Base-by-base conservation (phyloP, 768 basidiomycete genomes). In the Auricularia heimuer region DNA sequence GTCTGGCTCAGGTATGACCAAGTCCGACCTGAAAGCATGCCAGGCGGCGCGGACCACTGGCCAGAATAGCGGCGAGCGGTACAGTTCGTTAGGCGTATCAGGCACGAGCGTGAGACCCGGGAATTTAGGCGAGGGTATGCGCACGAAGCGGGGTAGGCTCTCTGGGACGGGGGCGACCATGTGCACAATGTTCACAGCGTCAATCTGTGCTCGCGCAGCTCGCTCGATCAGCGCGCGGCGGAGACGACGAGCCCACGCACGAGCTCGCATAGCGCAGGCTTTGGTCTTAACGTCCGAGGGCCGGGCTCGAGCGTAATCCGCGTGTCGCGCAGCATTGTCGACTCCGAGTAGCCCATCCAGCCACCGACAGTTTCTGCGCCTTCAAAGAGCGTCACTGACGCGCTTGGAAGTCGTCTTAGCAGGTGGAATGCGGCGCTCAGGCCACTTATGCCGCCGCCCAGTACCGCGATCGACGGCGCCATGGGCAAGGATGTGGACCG, bases 361-460 rank as follows among this genome's bases (percentile, higher is more conserved):
- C 96, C 96, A 12, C 96, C 96, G 3, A 89, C 73, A 2, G 84
- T 78, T 1, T 74, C 61, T 7, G 83, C 75, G 67, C 79, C 83
- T 69, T 98, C 94, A 34, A 95, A 68, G 12, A 98, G 70, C 1
- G 85, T 82, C 65, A 97, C 83, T 8, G 75, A 77, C 0, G 82
- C 69, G 10, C 73, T 68, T 0, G 89, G 87, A 68, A 89, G 88
- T 4, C 82, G 80, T 63, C 86, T 77, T 10, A 89, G 78, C 7
- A 93, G 83, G 73, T 92, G 83, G 73, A 87, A 92, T 3, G 93
- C 89, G 16, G 90, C 82, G 0, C 90, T 87, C 11, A 95, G 82
- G 16, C 94, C 94, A 0, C 89, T 82, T 37, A 95, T 77, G 7
- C 93, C 93, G 2, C 88, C 91, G 0, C 93, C 94, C 21, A 94